A percentile compares a stretch with the other conserved stretches of the same genome.
phyloP scores from a whole-genome alignment of 1,284 basidiomycete genomes.

The Megacollybia platyphylla region DNA sequence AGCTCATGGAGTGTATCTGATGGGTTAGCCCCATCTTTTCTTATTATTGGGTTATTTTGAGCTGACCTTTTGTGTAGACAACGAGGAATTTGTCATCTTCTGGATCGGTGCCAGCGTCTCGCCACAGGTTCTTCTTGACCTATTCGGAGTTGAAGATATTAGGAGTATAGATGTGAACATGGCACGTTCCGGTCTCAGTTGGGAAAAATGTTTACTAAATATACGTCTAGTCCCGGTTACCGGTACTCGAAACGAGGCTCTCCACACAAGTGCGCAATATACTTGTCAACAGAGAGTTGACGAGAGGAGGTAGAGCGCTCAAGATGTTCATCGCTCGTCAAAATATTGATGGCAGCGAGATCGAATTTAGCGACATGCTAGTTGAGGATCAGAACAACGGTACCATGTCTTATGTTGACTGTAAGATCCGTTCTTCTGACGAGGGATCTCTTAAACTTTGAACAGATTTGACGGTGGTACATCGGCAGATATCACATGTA shows the following conservation, averaged over 20 bases:
- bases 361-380: conserved; percentile 95
- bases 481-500: conserved; percentile 40
- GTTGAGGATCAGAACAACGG: conserved; percentile 97
- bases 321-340: conserved; percentile 82
- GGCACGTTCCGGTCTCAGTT: conserved; percentile 25
- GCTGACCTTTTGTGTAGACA: conserved; percentile 42
- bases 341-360: conserved; percentile 86
- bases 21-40: conserved; percentile 39
- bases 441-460: neutral
- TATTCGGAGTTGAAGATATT: conserved; percentile 80
- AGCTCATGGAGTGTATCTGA: conserved; percentile 81
- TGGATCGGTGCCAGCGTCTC: conserved; percentile 86
- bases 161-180: conserved; percentile 63
- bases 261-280: conserved; percentile 84
- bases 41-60: neutral
- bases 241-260: conserved; percentile 62
- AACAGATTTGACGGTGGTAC: conserved; percentile 23
- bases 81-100: conserved; percentile 82
- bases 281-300: conserved; percentile 53
- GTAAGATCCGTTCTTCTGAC: conserved; percentile 30
- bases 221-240: conserved; percentile 49
- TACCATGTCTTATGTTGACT: conserved; percentile 80
- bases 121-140: conserved; percentile 72
- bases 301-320: conserved; percentile 43
- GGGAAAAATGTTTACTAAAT: conserved; percentile 3